Evolutionary conservation across 345 rosid species (phyloP), one percentile per base, ranked within the genome.

Genomic region (Eucalyptus cladocalyx): DNA sequence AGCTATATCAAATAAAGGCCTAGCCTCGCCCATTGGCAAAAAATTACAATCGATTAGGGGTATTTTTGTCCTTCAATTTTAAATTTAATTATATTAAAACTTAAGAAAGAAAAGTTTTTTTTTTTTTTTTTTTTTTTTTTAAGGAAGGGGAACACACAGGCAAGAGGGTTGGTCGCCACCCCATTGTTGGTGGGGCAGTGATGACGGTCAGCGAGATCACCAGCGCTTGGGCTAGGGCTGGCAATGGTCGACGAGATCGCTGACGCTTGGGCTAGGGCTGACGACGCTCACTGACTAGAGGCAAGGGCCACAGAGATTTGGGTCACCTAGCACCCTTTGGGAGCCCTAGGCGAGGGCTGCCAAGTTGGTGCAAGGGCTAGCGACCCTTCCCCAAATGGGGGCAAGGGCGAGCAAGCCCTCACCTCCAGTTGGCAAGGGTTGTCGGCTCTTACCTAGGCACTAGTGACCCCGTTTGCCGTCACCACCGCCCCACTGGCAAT

Each of bases 401-500:
- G 24, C 10, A 0, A 53, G 56, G 24, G 56, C 0, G 24, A 53
- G 56, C 0, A 53, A 2, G 56, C 56, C 56, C 24, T 53, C 5
- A 0, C 9, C 56, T 53, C 4, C 0, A 3, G 5, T 19, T 53
- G 24, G 56, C 24, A 53, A 0, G 56, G 56, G 2, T 19, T 0
- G 1, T 19, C 0, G 10, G 24, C 56, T 2, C 4, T 53, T 53
- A 53, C 10, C 10, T 1, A 53, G 2, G 56, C 56, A 53, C 56
- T 2, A 53, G 10, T 1, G 1, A 53, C 24, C 24, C 0, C 0
- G 2, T 53, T 0, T 1, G 10, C 0, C 0, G 5, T 53, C 2
- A 1, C 56, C 56, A 53, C 1, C 1, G 10, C 10, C 56, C 10
- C 56, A 53, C 2, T 19, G 0, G 56, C 10, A 53, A 3, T 18